phyloP scores from a whole-genome alignment of 805 yeast species.

The Metschnikowia corniflorae region DNA sequence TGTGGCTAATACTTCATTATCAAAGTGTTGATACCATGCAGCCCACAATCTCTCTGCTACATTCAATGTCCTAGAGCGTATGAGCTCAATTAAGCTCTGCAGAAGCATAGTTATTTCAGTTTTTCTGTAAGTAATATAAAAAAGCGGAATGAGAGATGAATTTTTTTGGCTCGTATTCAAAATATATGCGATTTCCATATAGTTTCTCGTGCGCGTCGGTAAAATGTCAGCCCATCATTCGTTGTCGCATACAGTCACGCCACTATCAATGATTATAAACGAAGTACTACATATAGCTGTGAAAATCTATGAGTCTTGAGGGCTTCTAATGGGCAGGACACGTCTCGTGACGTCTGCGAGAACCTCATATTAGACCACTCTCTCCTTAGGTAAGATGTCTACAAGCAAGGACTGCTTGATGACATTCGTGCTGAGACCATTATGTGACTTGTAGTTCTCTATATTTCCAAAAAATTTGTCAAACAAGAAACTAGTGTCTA shows the following conservation, averaged over 20 bases:
- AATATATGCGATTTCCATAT: no score
- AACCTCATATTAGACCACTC: conserved; percentile 38
- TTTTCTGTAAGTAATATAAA: no score
- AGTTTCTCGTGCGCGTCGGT: background rate
- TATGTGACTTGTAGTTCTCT: conserved; percentile 42
- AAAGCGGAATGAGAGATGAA: no score
- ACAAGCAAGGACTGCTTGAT: conserved; percentile 50
- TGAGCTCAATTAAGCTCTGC: background rate
- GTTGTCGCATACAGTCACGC: background rate
- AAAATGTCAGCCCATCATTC: background rate
- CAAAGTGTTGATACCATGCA: conserved; percentile 51
- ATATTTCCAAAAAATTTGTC: conserved; percentile 83
- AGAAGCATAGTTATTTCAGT: no score
- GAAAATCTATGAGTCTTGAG: no score
- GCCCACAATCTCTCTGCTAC: conserved; percentile 51
- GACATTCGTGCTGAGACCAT: conserved; percentile 41
- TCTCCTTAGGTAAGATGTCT: conserved; percentile 61
- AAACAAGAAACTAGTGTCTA: conserved; percentile 85
- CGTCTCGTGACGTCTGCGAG: no score
- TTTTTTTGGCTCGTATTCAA: no score
- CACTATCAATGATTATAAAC: no score
- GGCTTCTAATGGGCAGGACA: no score
- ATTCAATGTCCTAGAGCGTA: conserved; percentile 20
- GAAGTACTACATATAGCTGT: no score
- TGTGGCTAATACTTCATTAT: conserved; percentile 54